Base-by-base conservation (phyloP, 805 yeast species). In the Zygotorulaspora danielsina region DNA sequence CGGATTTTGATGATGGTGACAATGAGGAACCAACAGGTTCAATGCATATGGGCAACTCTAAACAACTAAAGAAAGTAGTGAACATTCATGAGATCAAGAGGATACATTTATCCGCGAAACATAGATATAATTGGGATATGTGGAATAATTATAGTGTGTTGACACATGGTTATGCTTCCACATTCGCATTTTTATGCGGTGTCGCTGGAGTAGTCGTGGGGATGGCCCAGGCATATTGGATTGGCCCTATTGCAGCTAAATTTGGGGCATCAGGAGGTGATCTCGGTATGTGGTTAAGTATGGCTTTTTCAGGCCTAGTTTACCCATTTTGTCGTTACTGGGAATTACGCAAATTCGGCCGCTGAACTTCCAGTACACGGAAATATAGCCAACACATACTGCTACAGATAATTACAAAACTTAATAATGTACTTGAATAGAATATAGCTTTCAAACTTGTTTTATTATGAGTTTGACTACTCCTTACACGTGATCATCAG, bases 161-260 rank as follows among this genome's bases (percentile, higher is more conserved):
- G 48, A 83, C 95, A 0, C 65, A 72, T 40, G 93, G 95, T 2
- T 65, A 67, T 34, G 95, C 95, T 1, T 82, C 95, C 0, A 63
- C 80, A 3, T 50, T 71, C 13, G 73, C 88, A 1, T 85, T 85
- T 50, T 50, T 75, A 2, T 64, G 73, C 38, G 96, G 95, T 32
- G 80, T 80, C 12, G 83, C 76, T 0, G 95, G 95, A 33, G 94
- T 86, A 0, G 86, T 83, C 2, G 65, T 86, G 15, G 95, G 95
- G 5, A 87, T 87, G 96, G 72, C 84, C 18, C 96, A 87, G 59
- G 83, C 79, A 5, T 87, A 87, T 62, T 87, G 82, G 71, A 68
- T 73, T 5, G 96, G 95, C 0, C 86, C 86, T 0, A 50, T 86
- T 8, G 94, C 95, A 9, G 61, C 60, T 19, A 51, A 67, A 4